Evolutionary conservation across 371 early-diverging fungal species (phyloP).

Genomic region (Dichotomocladium elegans): DNA sequence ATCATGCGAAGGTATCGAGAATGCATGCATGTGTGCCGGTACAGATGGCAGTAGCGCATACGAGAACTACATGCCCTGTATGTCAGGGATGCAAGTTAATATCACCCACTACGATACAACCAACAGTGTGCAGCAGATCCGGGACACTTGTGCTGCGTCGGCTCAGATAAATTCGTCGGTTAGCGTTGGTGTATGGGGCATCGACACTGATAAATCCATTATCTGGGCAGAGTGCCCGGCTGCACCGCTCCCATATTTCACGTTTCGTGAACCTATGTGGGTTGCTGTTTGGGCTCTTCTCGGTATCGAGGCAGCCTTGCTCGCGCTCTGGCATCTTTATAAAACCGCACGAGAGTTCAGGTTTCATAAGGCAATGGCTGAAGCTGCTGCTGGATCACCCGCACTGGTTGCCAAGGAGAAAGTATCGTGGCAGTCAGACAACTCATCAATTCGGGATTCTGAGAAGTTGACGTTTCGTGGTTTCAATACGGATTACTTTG

Average conservation of each 20-base stretch:
- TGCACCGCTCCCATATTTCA: constrained; percentile 37
- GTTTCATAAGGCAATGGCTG: constrained; percentile 27
- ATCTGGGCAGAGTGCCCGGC: constrained; percentile 55
- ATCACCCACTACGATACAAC: constrained; percentile 47
- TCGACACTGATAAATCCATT: constrained; percentile 4
- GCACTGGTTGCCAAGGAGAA: constrained; percentile 29
- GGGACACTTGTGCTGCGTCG: constrained; percentile 37
- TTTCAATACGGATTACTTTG: constrained; percentile 54
- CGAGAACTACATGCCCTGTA: constrained; percentile 38
- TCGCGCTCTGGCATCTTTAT: constrained; percentile 45
- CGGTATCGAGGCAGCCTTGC: constrained; percentile 30
- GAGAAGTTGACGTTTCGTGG: constrained; percentile 59
- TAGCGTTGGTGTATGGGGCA: constrained; percentile 31
- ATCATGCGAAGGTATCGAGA: constrained; percentile 38
- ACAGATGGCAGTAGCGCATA: constrained; percentile 9
- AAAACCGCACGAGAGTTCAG: constrained; percentile 36
- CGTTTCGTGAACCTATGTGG: constrained; percentile 58
- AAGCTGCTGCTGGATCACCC: constrained; percentile 26
- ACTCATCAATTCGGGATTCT: constrained; percentile 29
- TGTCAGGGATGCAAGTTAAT: constrained; percentile 38
- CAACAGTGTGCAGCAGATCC: constrained; percentile 41
- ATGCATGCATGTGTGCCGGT: constrained; percentile 40
- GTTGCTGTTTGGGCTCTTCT: constrained; percentile 46
- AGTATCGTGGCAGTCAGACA: constrained; percentile 8
- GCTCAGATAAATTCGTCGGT: neutral